Percentiles rank a stretch among this genome's conserved stretches.
Conservation (phyloP, 768 basidiomycete genomes). For the Dictyophora rubrovolvata region DNA sequence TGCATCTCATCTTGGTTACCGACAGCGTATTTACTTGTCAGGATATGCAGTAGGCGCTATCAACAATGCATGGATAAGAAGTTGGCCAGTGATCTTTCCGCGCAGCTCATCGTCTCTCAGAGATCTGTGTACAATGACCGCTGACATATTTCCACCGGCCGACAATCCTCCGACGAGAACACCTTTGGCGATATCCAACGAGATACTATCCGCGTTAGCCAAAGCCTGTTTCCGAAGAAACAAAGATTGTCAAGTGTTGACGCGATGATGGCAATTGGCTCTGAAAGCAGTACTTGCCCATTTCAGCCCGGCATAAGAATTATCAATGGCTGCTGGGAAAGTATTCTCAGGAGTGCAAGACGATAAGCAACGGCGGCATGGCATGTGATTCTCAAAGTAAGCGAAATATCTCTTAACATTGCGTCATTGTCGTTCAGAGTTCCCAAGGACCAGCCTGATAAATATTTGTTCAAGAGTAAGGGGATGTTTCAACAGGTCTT, state of each 20-base stretch:
- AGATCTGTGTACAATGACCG: conserved; percentile 14
- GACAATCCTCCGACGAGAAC: conserved; percentile 18
- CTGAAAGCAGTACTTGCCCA: background rate
- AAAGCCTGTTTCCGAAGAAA: conserved; percentile 5
- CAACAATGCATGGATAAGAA: conserved; percentile 14
- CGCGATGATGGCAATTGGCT: no score
- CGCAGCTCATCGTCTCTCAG: conserved; percentile 16
- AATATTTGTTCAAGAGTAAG: background rate
- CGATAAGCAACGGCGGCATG: conserved; percentile 13
- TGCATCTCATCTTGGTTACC: background rate
- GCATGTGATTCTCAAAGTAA: conserved; percentile 12
- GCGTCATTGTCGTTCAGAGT: background rate
- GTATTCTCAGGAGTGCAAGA: conserved; percentile 18
- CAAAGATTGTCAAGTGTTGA: background rate
- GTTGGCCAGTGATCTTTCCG: conserved; percentile 16
- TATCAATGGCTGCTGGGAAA: conserved; percentile 16
- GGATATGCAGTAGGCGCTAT: conserved; percentile 14
- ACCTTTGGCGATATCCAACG: conserved; percentile 13
- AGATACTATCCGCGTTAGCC: conserved; percentile 6
- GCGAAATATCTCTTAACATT: conserved; percentile 8
- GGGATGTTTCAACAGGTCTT: background rate
- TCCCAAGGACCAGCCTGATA: background rate
- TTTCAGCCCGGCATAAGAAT: conserved; percentile 13
- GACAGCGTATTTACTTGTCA: conserved; percentile 11
- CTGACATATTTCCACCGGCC: conserved; percentile 16